Evolutionary conservation across 2,329 filamentous ascomycete species (phyloP).

Genomic region (Purpureocillium takamizusanense): DNA sequence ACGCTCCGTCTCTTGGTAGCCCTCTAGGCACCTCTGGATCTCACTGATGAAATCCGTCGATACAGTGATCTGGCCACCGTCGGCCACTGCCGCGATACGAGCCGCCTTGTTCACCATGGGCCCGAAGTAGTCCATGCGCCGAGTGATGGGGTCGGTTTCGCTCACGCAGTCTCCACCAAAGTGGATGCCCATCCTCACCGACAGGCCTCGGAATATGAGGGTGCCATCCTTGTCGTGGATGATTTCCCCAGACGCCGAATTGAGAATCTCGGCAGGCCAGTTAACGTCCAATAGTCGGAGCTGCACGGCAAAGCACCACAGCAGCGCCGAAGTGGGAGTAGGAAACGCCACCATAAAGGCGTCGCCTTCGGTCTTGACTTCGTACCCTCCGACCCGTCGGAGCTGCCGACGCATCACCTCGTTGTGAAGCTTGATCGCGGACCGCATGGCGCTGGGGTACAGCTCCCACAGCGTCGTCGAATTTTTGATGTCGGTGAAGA

Average conservation of each 20-base stretch:
- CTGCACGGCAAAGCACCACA: conserved; percentile 97
- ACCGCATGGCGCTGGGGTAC: conserved; percentile 89
- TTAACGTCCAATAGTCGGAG: conserved; percentile 75
- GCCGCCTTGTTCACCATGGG: conserved; percentile 98
- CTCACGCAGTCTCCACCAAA: conserved; percentile 82
- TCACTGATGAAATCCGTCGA: conserved; percentile 96
- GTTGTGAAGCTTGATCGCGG: conserved; percentile 95
- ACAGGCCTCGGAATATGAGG: conserved; percentile 86
- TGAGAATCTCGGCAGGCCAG: conserved; percentile 90
- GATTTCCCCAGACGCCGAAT: conserved; percentile 75
- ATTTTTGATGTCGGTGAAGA: conserved; percentile 99
- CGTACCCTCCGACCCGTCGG: conserved; percentile 88
- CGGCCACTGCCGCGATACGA: conserved; percentile 86
- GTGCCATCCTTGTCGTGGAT: conserved; percentile 76
- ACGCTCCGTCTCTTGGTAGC: conserved; percentile 77
- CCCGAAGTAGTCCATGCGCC: conserved; percentile 98
- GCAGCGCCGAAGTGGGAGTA: conserved; percentile 83
- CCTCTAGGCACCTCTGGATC: conserved; percentile 83
- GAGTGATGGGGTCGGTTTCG: conserved; percentile 90
- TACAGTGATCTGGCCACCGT: conserved; percentile 94
- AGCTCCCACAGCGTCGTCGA: conserved; percentile 95
- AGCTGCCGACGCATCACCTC: conserved; percentile 92
- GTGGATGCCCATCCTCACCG: conserved; percentile 95
- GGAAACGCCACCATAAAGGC: conserved; percentile 99
- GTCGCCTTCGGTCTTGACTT: conserved; percentile 99